Evolutionary conservation across 2,329 filamentous ascomycete species (phyloP), one percentile per base, ranked within the genome.

Genomic region (Alternaria viburni): DNA sequence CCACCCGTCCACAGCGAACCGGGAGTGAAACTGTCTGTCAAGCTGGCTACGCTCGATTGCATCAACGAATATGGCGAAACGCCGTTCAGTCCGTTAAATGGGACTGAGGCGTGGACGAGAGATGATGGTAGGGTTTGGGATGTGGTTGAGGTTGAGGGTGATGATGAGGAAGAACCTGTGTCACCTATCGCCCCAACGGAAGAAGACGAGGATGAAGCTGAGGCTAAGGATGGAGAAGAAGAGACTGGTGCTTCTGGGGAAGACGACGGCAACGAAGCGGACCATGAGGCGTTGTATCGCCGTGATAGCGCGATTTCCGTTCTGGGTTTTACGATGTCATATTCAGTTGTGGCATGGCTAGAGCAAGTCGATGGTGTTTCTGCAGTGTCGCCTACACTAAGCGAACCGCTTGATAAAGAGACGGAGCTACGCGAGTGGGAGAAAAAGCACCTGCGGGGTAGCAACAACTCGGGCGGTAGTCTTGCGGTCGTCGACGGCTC

Each of bases 401-500:
- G 21, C 13, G 8, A 9, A 10, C 5, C 8, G 13, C 8, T 26
- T 9, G 8, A 12, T 3, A 1, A 3, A 9, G 19, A 5, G 5
- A 23, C 11, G 0, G 5, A 5, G 0, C 17, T 52, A 15, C 8
- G 6, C 1, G 19, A 25, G 9, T n/a, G 19, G 28, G 19, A 36
- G 7, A 9, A 7, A 15, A 52, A 1, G 10, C n/a, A 52, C 32
- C 49, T 52, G 13, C 28, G 2, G 2, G 9, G 12, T 3, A 7
- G 28, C 15, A 21, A 21, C 19, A 12, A 36, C 4, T 13, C 2
- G 3, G 0, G 7, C 3, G 2, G 5, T n/a, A 2, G 28, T 15
- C 1, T n/a, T 5, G 13, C 10, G 3, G 1, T 5, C 0, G 2
- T 5, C 0, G 1, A 13, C 13, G 13, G 10, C 13, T 28, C n/a